These are phyloP conservation scores for Bryum argenteum DNA, from an alignment of 225 moss, liverwort and hornwort species.

Conservation along the genomic window DNA sequence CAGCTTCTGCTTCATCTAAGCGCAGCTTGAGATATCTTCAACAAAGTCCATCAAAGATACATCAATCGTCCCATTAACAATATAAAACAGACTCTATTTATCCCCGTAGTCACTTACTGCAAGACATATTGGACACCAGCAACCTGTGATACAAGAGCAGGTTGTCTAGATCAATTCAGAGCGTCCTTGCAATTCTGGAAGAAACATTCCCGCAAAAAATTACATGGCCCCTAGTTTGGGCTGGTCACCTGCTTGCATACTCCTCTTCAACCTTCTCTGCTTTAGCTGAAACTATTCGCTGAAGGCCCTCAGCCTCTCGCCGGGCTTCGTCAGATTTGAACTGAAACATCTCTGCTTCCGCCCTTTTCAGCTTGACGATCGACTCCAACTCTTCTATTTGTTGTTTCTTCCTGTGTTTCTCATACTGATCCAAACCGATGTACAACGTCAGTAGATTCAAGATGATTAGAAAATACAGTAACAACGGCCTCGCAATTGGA, in stretches of 20 bases:
- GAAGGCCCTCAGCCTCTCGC: conserved; percentile 69
- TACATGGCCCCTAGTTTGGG: conserved; percentile 16
- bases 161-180: conserved; percentile 12
- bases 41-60: conserved; percentile 20
- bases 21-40: conserved; percentile 70
- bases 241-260: conserved; percentile 64
- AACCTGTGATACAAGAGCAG: conserved; percentile 12
- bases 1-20: conserved; percentile 71
- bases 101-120: conserved; percentile 11
- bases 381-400: conserved; percentile 75
- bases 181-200: conserved; percentile 5
- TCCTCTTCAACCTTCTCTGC: conserved; percentile 76
- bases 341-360: conserved; percentile 77
- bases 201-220: neutral
- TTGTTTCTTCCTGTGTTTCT: conserved; percentile 67
- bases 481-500: neutral
- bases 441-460: conserved; percentile 12
- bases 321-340: conserved; percentile 73
- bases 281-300: conserved; percentile 69
- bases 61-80: conserved; percentile 22
- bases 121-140: conserved; percentile 10
- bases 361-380: conserved; percentile 65
- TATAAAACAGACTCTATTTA: conserved; percentile 11
- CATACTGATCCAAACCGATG: conserved; percentile 45
- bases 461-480: neutral